Base-by-base conservation (phyloP, 306 rosid species). In the Betula pendula region DNA sequence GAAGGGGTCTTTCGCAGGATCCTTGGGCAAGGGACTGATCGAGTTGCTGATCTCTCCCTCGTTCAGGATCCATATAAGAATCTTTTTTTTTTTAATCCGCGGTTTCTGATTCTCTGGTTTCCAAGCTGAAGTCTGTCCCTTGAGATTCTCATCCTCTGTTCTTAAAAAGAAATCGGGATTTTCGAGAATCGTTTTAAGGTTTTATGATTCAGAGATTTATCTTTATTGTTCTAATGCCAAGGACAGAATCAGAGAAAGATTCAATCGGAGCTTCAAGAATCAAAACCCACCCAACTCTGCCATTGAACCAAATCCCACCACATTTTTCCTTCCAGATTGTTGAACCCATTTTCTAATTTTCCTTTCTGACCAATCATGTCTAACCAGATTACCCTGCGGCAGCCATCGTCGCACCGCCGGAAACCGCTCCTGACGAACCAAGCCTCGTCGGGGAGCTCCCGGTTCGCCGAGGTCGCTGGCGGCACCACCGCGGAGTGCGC, bases 401-500 rank as follows among this genome's bases (percentile, higher is more conserved):
- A 71, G 8, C 25, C 81, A 1, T 56, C 85, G 12, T 69, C 81
- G 14, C 14, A 59, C 76, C 84, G 88, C 19, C 82, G 82, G 7
- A 81, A 82, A 35, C 85, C 87, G 1, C 72, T 90, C 24, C 80
- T 87, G 2, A 20, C 74, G 33, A 58, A 47, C 55, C 75, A 82
- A 51, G 72, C 78, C 24, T 1, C 58, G 0, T 2, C 53, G 50
- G 25, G 86, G 0, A 42, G 55, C 2, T 70, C 75, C 17, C 88
- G 85, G 1, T 27, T 88, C 1, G 95, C 96, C 0, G 99, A 95
- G 83, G 90, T 87, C 0, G 90, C 91, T 9, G 99, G 99, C 0
- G 90, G 91, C 0, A 82, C 96, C 1, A 51, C 99, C 8, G 98
- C 98, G 6, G 97, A 88, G 81, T 95, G 97, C 79, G 90, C 93